Conservation (phyloP, 2,329 filamentous ascomycete genomes). For the Amauroascus niger region DNA sequence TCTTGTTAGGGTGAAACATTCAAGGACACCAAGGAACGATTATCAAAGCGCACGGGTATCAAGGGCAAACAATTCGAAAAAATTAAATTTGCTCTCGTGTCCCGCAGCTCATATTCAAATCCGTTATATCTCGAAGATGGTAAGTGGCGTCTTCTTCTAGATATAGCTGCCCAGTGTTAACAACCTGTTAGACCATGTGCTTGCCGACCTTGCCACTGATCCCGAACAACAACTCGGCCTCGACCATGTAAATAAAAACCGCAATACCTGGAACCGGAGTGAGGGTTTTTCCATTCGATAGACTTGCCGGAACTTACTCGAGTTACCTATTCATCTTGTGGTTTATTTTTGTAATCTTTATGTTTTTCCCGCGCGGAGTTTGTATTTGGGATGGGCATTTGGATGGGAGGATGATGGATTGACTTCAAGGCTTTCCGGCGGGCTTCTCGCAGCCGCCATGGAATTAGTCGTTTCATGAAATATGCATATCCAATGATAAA, state of each 20-base stretch:
- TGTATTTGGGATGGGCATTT: constrained; percentile 1
- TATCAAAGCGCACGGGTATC: constrained; percentile 84
- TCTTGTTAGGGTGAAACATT: constrained; percentile 64
- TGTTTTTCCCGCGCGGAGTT: background rate
- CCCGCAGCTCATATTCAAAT: constrained; percentile 61
- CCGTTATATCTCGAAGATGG: constrained; percentile 80
- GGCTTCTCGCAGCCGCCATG: background rate
- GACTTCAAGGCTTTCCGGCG: background rate
- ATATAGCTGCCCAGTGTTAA: background rate
- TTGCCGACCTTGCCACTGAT: constrained; percentile 57
- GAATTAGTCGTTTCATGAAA: background rate
- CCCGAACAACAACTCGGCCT: constrained; percentile 64
- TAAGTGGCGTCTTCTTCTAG: constrained; percentile 40
- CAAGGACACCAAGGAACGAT: constrained; percentile 83
- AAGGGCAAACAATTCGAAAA: constrained; percentile 98
- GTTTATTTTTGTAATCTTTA: background rate
- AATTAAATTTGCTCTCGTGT: constrained; percentile 84
- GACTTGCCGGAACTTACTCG: constrained; percentile 12
- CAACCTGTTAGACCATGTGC: constrained; percentile 35
- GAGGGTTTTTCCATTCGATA: constrained; percentile 57
- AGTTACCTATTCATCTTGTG: background rate
- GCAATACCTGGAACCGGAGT: constrained; percentile 50
- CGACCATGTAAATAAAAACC: constrained; percentile 54
- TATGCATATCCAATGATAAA: background rate
- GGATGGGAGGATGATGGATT: constrained; percentile 5